These are phyloP conservation scores for Candida insectorum DNA, from an alignment of 805 yeast species.

Conservation along the genomic window DNA sequence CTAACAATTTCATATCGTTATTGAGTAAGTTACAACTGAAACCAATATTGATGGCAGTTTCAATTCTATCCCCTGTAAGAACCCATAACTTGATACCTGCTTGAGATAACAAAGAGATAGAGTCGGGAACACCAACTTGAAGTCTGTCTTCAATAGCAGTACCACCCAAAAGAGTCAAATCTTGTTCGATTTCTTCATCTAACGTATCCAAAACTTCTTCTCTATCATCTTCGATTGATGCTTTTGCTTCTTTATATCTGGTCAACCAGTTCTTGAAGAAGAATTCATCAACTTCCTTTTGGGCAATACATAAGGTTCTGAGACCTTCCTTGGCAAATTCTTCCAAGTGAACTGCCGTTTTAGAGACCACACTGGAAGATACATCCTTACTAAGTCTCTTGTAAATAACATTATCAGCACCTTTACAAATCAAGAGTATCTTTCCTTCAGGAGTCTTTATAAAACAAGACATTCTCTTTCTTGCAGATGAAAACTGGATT, in stretches of 20 bases:
- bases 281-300: constrained; percentile 43
- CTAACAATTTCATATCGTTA: constrained; percentile 71
- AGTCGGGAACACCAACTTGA: constrained; percentile 85
- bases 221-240: constrained; percentile 53
- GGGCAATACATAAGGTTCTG: constrained; percentile 71
- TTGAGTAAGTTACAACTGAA: constrained; percentile 77
- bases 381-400: constrained; percentile 32
- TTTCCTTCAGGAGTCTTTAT: constrained; percentile 42
- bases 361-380: constrained; percentile 43
- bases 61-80: constrained; percentile 85
- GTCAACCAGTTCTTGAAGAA: constrained; percentile 53
- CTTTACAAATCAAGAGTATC: constrained; percentile 56
- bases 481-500: constrained; percentile 63
- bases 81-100: constrained; percentile 89
- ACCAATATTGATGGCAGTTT: constrained; percentile 84
- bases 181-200: constrained; percentile 58
- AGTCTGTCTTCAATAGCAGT: constrained; percentile 84
- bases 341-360: constrained; percentile 63
- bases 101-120: constrained; percentile 62
- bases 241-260: constrained; percentile 54
- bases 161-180: constrained; percentile 64
- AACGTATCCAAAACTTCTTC: constrained; percentile 54
- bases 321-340: constrained; percentile 75
- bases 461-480: constrained; percentile 79
- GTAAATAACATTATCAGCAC: constrained; percentile 74